Evolutionary conservation across 202 grass and related monocot genomes (phyloP).

Genomic region (Saccharum hybrid): DNA sequence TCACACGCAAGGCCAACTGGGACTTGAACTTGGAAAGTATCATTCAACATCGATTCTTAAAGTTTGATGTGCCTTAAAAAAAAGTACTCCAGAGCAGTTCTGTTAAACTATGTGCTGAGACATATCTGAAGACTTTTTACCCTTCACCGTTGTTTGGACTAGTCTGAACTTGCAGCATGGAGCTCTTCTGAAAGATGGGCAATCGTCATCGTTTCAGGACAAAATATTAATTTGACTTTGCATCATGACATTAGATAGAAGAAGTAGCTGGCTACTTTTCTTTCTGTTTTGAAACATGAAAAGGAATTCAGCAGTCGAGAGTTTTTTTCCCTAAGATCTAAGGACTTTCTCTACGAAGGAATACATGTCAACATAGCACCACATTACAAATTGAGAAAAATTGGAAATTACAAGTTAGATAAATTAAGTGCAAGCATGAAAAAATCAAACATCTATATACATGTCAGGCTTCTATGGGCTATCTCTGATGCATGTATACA

Average conservation of each 20-base stretch:
- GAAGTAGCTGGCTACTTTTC: not conserved
- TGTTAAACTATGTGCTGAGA: not conserved
- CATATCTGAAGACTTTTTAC: not conserved
- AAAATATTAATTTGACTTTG: constrained; percentile 16
- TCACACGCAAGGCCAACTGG: not conserved
- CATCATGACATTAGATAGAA: constrained; percentile 18
- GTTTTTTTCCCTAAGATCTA: not conserved
- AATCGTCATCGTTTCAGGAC: not conserved
- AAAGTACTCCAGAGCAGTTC: not conserved
- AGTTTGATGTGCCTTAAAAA: too few relatives aligned
- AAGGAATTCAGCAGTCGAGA: not conserved
- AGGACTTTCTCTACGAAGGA: not conserved
- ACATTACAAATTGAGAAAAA: not conserved
- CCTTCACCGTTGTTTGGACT: constrained; percentile 47
- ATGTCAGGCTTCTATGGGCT: not conserved
- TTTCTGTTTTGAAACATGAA: not conserved
- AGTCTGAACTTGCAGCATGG: constrained; percentile 37
- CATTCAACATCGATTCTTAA: too few relatives aligned
- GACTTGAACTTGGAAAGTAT: too few relatives aligned
- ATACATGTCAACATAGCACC: not conserved
- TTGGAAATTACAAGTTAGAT: not conserved
- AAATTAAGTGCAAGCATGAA: not conserved
- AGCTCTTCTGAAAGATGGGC: constrained; percentile 57
- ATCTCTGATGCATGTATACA: not conserved
- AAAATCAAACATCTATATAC: not conserved